Base-by-base conservation (phyloP, 306 rosid species). In the Sechiopsis laciniata region DNA sequence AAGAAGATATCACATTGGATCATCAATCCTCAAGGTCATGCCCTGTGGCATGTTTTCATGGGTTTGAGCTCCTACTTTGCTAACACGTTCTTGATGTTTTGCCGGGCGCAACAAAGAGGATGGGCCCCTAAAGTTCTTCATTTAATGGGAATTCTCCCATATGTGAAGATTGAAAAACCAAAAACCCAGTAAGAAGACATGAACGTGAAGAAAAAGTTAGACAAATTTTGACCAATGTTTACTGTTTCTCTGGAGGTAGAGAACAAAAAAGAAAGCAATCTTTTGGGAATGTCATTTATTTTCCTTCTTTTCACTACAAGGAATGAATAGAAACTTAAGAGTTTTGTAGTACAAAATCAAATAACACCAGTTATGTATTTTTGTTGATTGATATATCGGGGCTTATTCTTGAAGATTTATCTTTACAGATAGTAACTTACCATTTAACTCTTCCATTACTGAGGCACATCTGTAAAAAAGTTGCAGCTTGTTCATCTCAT, bases 51-150 rank as follows among this genome's bases (percentile, higher is more conserved):
- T 77, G 46, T 86, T 77, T 87, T 89, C 83, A 86, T 89, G 93
- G 96, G 93, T 57, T 76, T 89, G 72, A 89, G 80, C 56, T 76
- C 88, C 71, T 87, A 89, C 82, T 83, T 80, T 53, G 97, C 96
- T 42, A 87, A 91, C 87, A 86, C 96, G 15, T 89, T 91, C 88
- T 72, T 91, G 82, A 91, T 91, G 97, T 91, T 87, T 77, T 91
- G 97, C 75, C 91, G 96, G 54, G 96, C 97, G 77, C 83, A 91
- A 64, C 97, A 91, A 76, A 85, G 87, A 62, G 90, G 82, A 2
- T 89, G 90, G 91, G 76, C 85, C 51, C 96, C 97, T 0, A 83
- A 82, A 80, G 55, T 91, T 51, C 85, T 78, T 59, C 77, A 45
- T 78, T 16, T 87, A 32, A 73, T 84, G 85, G 96, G 97, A 73